Evolutionary conservation across 768 basidiomycete genomes (phyloP).

Genomic region (Calvatia gigantea): DNA sequence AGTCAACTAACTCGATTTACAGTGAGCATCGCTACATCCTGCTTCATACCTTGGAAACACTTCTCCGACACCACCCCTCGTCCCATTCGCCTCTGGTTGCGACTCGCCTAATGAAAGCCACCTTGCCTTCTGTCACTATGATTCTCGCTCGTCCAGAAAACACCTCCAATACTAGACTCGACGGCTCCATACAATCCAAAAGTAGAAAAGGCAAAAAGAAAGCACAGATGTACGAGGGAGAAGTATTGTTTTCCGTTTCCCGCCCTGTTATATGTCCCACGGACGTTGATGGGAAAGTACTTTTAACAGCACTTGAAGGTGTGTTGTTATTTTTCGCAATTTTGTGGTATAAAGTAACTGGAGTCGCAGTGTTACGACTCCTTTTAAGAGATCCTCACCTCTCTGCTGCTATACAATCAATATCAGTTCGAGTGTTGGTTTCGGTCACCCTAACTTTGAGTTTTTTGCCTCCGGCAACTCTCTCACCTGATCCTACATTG

Average conservation of each 20-base stretch:
- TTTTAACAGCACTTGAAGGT: constrained; percentile 62
- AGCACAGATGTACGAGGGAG: constrained; percentile 68
- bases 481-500: constrained; percentile 51
- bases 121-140: constrained; percentile 45
- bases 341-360: not conserved
- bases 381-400: constrained; percentile 51
- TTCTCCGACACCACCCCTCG: constrained; percentile 42
- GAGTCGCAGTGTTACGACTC: constrained; percentile 42
- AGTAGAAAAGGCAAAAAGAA: constrained; percentile 66
- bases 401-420: constrained; percentile 49
- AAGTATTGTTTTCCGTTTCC: constrained; percentile 59
- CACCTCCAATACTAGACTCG: constrained; percentile 14
- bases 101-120: constrained; percentile 51
- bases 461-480: constrained; percentile 47
- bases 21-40: constrained; percentile 38
- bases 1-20: constrained; percentile 9
- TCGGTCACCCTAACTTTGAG: constrained; percentile 56
- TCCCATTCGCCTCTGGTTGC: constrained; percentile 45
- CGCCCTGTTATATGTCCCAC: constrained; percentile 47
- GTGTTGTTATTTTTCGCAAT: constrained; percentile 13
- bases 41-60: constrained; percentile 38
- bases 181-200: constrained; percentile 22
- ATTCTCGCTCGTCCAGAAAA: constrained; percentile 42
- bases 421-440: constrained; percentile 55
- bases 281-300: constrained; percentile 43